Evolutionary conservation across 192 early-diverging fungal species (phyloP).

Genomic region (Mortierella alpina): DNA sequence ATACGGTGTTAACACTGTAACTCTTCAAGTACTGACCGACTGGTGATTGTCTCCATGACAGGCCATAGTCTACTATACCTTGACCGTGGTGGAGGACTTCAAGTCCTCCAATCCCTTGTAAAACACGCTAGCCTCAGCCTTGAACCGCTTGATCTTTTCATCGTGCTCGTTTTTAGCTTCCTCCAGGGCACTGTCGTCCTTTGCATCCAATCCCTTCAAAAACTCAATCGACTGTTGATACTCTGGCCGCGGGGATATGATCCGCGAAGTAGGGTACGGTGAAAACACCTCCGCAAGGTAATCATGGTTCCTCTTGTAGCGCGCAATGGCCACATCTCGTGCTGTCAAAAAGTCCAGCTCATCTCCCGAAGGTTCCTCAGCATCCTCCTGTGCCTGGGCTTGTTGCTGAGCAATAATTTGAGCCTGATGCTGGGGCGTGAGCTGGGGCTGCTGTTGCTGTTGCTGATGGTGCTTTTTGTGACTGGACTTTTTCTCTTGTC

Average conservation of each 20-base stretch:
- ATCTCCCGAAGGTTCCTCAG: constrained; percentile 71
- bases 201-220: constrained; percentile 22
- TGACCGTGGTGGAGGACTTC: constrained; percentile 52
- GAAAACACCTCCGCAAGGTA: constrained; percentile 76
- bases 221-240: constrained; percentile 16
- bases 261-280: constrained; percentile 58
- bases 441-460: constrained; percentile 30
- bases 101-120: constrained; percentile 53
- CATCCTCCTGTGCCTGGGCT: constrained; percentile 57
- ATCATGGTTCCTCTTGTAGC: constrained; percentile 73
- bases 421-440: constrained; percentile 38
- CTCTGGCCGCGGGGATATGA: constrained; percentile 13
- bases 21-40: not conserved
- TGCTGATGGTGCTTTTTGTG: constrained; percentile 48
- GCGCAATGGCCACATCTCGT: constrained; percentile 69
- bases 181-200: constrained; percentile 43
- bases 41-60: not conserved
- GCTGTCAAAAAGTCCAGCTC: constrained; percentile 69
- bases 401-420: constrained; percentile 37
- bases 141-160: constrained; percentile 54
- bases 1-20: not conserved
- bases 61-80: constrained; percentile 23
- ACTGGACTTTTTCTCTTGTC: constrained; percentile 45
- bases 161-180: constrained; percentile 43
- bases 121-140: constrained; percentile 39